phyloP scores from a whole-genome alignment of 768 basidiomycete species.

The Rhizopogon vesiculosus region DNA sequence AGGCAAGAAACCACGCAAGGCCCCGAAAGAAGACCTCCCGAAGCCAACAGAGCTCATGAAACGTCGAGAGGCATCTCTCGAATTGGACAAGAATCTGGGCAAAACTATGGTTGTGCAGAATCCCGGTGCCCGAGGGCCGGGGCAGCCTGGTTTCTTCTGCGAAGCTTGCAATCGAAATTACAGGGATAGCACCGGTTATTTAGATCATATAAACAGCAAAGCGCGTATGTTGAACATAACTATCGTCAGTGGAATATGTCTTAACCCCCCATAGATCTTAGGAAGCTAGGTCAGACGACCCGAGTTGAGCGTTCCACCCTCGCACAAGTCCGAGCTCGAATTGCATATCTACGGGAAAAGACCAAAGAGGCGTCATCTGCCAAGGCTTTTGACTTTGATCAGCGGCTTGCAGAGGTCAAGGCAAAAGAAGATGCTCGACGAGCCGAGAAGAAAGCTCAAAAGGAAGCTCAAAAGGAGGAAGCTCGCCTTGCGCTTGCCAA shows the following conservation, averaged over 20 bases:
- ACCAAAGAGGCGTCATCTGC: slow-evolving; percentile 79
- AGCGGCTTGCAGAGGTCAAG: slow-evolving; percentile 79
- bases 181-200: slow-evolving; percentile 90
- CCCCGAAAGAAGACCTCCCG: slow-evolving; percentile 67
- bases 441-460: slow-evolving; percentile 72
- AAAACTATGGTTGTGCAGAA: slow-evolving; percentile 95
- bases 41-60: slow-evolving; percentile 94
- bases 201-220: slow-evolving; percentile 95
- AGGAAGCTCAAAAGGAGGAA: slow-evolving; percentile 74
- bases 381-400: slow-evolving; percentile 93
- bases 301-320: slow-evolving; percentile 86
- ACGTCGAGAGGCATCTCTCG: slow-evolving; percentile 76
- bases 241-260: slow-evolving; percentile 1
- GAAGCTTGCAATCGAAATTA: slow-evolving; percentile 88
- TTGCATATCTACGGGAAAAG: slow-evolving; percentile 81
- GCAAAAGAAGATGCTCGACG: slow-evolving; percentile 64
- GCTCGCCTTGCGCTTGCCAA: slow-evolving; percentile 61
- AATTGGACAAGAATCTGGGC: slow-evolving; percentile 90
- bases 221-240: slow-evolving; percentile 60
- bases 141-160: slow-evolving; percentile 92
- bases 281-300: slow-evolving; percentile 93
- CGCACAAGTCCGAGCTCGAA: slow-evolving; percentile 87
- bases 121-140: slow-evolving; percentile 75
- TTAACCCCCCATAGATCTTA: slow-evolving; percentile 63
- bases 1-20: slow-evolving; percentile 83